Evolutionary conservation across 1,284 basidiomycete species (phyloP).

Genomic region (Apiotrichum gamsii): DNA sequence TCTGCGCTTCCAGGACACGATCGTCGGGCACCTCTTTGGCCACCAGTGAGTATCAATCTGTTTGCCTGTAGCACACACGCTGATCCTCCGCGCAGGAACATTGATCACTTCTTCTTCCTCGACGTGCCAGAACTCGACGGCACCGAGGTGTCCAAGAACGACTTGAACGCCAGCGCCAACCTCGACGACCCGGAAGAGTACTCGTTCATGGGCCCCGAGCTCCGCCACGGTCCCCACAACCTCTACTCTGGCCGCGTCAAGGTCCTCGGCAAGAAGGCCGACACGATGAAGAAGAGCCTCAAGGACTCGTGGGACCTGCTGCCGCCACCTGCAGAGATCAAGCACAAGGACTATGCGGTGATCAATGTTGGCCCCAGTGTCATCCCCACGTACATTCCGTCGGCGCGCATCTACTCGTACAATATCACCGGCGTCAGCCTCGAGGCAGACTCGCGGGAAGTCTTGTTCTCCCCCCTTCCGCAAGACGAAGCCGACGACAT

Average conservation of each 20-base stretch:
- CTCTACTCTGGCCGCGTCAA: slow-evolving; percentile 24
- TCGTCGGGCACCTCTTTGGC: slow-evolving; percentile 82
- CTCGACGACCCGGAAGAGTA: too few relatives aligned
- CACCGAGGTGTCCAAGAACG: background rate
- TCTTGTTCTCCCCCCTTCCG: background rate
- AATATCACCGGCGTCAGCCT: slow-evolving; percentile 55
- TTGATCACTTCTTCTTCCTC: slow-evolving; percentile 50
- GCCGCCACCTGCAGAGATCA: slow-evolving; percentile 52
- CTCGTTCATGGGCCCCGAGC: slow-evolving; percentile 19
- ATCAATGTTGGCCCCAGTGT: slow-evolving; percentile 73
- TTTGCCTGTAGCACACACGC: too few relatives aligned
- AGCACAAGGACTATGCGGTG: slow-evolving; percentile 63
- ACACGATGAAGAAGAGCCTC: slow-evolving; percentile 39
- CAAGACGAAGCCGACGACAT: slow-evolving; percentile 14
- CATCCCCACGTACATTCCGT: slow-evolving; percentile 82
- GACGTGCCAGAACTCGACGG: slow-evolving; percentile 37
- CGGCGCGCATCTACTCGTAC: slow-evolving; percentile 71
- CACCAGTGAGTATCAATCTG: slow-evolving; percentile 53
- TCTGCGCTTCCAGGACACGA: slow-evolving; percentile 79
- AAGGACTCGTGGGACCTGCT: slow-evolving; percentile 43
- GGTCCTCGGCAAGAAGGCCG: slow-evolving; percentile 28
- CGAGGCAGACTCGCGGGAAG: slow-evolving; percentile 18
- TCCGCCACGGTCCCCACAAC: slow-evolving; percentile 24
- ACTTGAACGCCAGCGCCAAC: background rate
- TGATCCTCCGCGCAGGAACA: slow-evolving; percentile 41